A percentile compares a stretch with the other conserved stretches of the same genome.
phyloP scores from a whole-genome alignment of 495 filamentous ascomycete species.

The Podospora comata region DNA sequence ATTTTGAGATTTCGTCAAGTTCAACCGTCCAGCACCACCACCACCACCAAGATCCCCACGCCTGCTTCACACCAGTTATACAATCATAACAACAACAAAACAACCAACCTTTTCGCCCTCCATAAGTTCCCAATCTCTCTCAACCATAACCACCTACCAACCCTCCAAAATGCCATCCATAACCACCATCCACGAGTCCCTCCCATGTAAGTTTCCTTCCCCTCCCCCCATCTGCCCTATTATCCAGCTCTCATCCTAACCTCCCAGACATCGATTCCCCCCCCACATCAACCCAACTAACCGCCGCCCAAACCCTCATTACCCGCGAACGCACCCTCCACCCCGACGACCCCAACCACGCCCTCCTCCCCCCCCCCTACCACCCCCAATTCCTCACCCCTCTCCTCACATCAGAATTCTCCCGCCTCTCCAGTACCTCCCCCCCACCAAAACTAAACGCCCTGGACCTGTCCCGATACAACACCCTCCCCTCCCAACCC shows the following conservation, averaged over 20 bases:
- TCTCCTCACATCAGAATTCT: slow-evolving; percentile 60
- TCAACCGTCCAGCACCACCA: slow-evolving; percentile 3
- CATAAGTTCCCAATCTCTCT: slow-evolving; percentile 13
- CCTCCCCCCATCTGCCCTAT: neutral
- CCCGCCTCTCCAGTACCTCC: slow-evolving; percentile 23
- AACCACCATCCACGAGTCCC: slow-evolving; percentile 72
- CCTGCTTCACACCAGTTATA: neutral
- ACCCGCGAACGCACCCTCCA: slow-evolving; percentile 55
- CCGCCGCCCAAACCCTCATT: slow-evolving; percentile 62
- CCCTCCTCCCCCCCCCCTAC: slow-evolving; percentile 38
- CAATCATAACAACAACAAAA: neutral
- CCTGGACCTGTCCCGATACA: slow-evolving; percentile 82
- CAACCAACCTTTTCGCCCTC: slow-evolving; percentile 4
- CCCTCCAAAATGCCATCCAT: slow-evolving; percentile 60
- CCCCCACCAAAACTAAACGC: slow-evolving; percentile 44
- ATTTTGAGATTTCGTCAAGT: neutral
- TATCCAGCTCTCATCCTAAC: slow-evolving; percentile 19
- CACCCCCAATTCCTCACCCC: slow-evolving; percentile 52
- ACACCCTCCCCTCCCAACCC: slow-evolving; percentile 48
- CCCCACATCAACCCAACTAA: slow-evolving; percentile 57
- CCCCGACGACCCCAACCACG: slow-evolving; percentile 39
- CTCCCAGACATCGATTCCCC: slow-evolving; percentile 66
- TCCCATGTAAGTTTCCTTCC: slow-evolving; percentile 64
- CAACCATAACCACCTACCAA: neutral
- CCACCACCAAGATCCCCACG: neutral